Percentiles rank a stretch among this genome's conserved stretches.
These are phyloP conservation scores for Yueomyces sp. DNA, from an alignment of 805 yeast species.

Conservation along the genomic window DNA sequence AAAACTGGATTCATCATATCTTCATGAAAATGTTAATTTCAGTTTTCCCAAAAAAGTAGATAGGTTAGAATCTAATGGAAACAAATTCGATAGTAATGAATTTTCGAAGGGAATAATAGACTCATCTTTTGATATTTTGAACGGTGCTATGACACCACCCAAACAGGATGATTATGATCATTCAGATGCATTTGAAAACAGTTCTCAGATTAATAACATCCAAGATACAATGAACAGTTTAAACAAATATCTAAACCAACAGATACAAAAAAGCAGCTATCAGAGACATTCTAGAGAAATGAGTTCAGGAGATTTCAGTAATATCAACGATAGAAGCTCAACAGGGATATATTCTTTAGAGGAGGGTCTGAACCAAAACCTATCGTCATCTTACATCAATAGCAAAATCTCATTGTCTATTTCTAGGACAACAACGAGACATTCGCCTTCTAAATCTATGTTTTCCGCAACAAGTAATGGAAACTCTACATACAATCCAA, in stretches of 20 bases:
- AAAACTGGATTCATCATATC: background rate
- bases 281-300: background rate
- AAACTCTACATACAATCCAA: slow-evolving; percentile 2
- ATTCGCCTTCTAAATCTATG: slow-evolving; percentile 24
- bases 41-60: background rate
- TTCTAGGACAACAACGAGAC: slow-evolving; percentile 9
- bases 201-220: too few relatives aligned
- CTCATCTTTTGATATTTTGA: too few relatives aligned
- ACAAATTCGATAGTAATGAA: too few relatives aligned
- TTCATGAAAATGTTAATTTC: background rate
- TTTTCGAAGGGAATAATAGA: too few relatives aligned
- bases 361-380: slow-evolving; percentile 15
- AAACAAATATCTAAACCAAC: slow-evolving; percentile 15
- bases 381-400: slow-evolving; percentile 6
- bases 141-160: too few relatives aligned
- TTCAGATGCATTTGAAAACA: too few relatives aligned
- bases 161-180: too few relatives aligned
- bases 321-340: background rate
- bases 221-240: slow-evolving; percentile 18
- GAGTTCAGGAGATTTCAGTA: background rate
- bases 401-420: background rate
- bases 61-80: too few relatives aligned
- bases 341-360: slow-evolving; percentile 6
- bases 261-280: background rate
- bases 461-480: slow-evolving; percentile 16